A percentile compares a stretch with the other conserved stretches of the same genome.
phyloP scores from a whole-genome alignment of 1,284 basidiomycete genomes.

The Microbotryum silenes-acaulis region DNA sequence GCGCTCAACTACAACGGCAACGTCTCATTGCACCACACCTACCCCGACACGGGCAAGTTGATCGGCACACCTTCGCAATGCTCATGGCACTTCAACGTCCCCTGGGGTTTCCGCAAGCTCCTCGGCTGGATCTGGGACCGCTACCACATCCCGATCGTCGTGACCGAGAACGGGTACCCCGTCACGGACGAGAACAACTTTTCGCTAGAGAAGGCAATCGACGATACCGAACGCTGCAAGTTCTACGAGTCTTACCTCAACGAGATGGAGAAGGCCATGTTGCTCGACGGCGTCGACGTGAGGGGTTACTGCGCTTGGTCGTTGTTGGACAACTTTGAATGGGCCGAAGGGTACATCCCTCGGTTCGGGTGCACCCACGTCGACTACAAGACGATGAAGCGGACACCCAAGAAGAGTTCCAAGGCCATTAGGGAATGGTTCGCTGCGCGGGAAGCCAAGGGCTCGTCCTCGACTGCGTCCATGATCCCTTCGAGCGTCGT shows the following conservation, averaged over 20 bases:
- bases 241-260: conserved; percentile 60
- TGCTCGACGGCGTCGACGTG: conserved; percentile 55
- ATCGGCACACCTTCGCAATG: conserved; percentile 61
- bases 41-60: conserved; percentile 54
- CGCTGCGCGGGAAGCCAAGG: too few relatives aligned
- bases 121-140: conserved; percentile 52
- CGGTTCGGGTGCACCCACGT: conserved; percentile 43
- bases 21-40: conserved; percentile 54
- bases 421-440: conserved; percentile 44
- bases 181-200: conserved; percentile 57
- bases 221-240: conserved; percentile 58
- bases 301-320: conserved; percentile 11
- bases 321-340: background rate
- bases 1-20: conserved; percentile 59
- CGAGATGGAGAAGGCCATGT: conserved; percentile 53
- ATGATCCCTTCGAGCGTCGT: too few relatives aligned
- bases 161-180: conserved; percentile 66
- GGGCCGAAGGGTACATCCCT: background rate
- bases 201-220: conserved; percentile 51
- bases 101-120: conserved; percentile 45
- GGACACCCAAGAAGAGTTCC: conserved; percentile 60
- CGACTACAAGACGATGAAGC: conserved; percentile 60
- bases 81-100: conserved; percentile 52
- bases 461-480: too few relatives aligned
- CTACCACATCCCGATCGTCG: conserved; percentile 54